These are phyloP conservation scores for Plasmopara halstedii DNA, from an alignment of 352 stramenopile species.

Conservation along the genomic window DNA sequence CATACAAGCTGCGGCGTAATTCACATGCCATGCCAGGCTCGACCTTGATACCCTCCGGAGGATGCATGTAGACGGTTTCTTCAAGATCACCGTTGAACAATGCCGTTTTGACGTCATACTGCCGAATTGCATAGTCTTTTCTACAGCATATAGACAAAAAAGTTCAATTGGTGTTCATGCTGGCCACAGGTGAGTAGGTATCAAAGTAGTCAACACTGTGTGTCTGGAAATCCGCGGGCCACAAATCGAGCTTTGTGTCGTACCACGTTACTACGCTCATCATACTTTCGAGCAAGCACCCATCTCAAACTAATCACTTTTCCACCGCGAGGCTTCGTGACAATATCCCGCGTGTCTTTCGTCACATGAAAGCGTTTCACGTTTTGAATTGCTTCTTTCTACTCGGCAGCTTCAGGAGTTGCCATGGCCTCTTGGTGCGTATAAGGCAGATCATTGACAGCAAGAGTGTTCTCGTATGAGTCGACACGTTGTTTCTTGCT, in stretches of 20 bases:
- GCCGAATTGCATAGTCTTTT: neutral
- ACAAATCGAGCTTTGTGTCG: neutral
- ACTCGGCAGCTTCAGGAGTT: too few relatives aligned
- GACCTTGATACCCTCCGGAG: constrained; percentile 9
- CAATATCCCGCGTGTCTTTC: neutral
- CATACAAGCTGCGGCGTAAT: constrained; percentile 24
- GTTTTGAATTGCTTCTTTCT: neutral
- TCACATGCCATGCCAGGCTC: constrained; percentile 13
- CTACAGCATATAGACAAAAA: neutral
- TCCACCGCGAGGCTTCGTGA: neutral
- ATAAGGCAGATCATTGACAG: too few relatives aligned
- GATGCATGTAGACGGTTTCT: constrained; percentile 18
- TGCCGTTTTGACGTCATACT: constrained; percentile 1
- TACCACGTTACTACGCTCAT: neutral
- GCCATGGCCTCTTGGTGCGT: too few relatives aligned
- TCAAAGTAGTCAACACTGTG: neutral
- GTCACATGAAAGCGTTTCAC: neutral
- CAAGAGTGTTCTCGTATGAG: too few relatives aligned
- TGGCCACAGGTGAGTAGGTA: neutral
- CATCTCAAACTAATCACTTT: neutral
- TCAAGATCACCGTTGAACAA: constrained; percentile 23
- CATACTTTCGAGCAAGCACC: neutral
- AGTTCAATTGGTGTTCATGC: neutral
- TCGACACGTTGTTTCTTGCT: too few relatives aligned
- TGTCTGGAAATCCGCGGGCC: neutral